Evolutionary conservation across 768 basidiomycete species (phyloP).

Genomic region (Clavaria fumosa): DNA sequence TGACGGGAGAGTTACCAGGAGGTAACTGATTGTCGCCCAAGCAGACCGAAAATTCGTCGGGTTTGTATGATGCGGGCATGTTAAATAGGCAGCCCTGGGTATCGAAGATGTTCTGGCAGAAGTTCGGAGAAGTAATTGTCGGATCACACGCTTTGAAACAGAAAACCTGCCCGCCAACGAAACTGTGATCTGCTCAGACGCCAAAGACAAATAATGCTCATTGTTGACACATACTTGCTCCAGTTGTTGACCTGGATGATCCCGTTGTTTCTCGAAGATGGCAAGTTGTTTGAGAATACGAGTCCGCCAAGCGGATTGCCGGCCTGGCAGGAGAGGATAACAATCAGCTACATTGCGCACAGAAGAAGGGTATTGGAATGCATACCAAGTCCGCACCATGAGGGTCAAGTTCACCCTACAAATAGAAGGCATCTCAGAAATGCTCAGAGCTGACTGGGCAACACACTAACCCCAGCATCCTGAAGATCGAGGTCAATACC

Average conservation of each 20-base stretch:
- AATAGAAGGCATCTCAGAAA: neutral
- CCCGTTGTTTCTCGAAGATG: conserved; percentile 24
- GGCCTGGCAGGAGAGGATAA: conserved; percentile 25
- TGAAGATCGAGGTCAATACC: conserved; percentile 30
- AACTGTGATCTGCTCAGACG: conserved; percentile 24
- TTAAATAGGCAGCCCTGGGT: conserved; percentile 66
- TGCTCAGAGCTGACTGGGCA: neutral
- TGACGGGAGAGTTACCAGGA: conserved; percentile 25
- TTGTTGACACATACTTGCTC: conserved; percentile 36
- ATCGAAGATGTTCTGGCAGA: conserved; percentile 60
- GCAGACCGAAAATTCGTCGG: conserved; percentile 50
- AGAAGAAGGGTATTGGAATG: neutral
- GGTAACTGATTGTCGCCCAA: conserved; percentile 46
- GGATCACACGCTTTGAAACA: conserved; percentile 67
- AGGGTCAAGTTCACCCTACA: conserved; percentile 7
- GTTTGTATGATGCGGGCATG: conserved; percentile 44
- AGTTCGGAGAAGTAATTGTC: conserved; percentile 28
- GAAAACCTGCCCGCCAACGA: conserved; percentile 50
- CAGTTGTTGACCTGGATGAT: conserved; percentile 49
- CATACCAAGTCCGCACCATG: conserved; percentile 10
- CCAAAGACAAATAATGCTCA: neutral
- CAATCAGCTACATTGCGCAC: neutral
- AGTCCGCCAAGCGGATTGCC: conserved; percentile 74
- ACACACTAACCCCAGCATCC: conserved; percentile 36
- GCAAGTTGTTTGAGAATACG: conserved; percentile 44